These are phyloP conservation scores for Pseudogymnoascus sp. DNA, from an alignment of 2,329 filamentous ascomycete species.

Conservation along the genomic window DNA sequence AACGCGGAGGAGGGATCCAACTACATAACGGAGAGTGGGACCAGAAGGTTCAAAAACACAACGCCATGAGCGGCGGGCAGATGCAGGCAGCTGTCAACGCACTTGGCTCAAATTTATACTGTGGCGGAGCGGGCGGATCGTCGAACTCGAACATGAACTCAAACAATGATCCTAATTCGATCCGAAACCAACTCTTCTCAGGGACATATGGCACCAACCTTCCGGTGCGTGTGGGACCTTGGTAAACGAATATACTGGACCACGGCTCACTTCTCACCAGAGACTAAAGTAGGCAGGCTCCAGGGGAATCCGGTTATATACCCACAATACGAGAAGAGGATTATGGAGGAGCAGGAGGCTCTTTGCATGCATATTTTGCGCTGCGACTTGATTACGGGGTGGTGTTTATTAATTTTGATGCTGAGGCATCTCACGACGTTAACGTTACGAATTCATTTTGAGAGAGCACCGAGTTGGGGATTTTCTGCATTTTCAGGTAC, in stretches of 20 bases:
- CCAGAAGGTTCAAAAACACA: conserved; percentile 76
- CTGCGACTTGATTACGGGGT: neutral
- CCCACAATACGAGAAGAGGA: neutral
- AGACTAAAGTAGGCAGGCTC: neutral
- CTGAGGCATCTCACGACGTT: conserved; percentile 6
- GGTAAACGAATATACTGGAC: conserved; percentile 34
- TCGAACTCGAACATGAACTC: conserved; percentile 18
- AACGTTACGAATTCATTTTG: conserved; percentile 6
- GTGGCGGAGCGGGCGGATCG: conserved; percentile 51
- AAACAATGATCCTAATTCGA: conserved; percentile 43
- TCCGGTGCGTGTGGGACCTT: conserved; percentile 55
- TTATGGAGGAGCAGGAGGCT: neutral
- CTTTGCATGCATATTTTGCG: neutral
- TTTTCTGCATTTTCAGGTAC: neutral
- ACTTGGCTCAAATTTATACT: conserved; percentile 65
- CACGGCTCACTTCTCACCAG: neutral
- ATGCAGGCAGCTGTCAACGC: conserved; percentile 73
- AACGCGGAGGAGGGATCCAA: conserved; percentile 82
- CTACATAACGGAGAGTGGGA: conserved; percentile 91
- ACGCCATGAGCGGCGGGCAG: conserved; percentile 75
- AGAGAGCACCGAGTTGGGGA: conserved; percentile 7
- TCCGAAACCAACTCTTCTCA: conserved; percentile 54
- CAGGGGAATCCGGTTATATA: neutral
- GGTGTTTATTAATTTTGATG: neutral
- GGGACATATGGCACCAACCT: conserved; percentile 45